A percentile compares a stretch with the other conserved stretches of the same genome.
Evolutionary conservation across 345 rosid genomes (phyloP).

Genomic region (Moricandia arvensis): DNA sequence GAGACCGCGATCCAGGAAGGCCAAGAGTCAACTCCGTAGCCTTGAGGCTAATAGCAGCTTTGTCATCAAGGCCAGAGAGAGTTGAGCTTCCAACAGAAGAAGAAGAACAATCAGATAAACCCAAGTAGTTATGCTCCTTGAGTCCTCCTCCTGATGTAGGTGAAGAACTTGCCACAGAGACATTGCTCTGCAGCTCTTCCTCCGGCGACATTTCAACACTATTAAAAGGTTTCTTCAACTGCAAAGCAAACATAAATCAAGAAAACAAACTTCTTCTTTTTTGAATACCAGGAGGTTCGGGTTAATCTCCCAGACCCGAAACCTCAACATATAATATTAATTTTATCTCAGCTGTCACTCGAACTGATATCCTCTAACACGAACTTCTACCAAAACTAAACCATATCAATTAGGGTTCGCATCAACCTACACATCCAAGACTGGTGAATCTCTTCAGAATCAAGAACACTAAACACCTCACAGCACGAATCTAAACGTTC

Average conservation of each 20-base stretch:
- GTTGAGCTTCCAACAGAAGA: constrained; percentile 66
- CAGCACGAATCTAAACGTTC: background rate
- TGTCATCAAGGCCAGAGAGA: constrained; percentile 51
- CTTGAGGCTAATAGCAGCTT: constrained; percentile 60
- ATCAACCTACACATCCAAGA: background rate
- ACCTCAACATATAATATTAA: no score
- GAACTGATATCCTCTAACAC: no score
- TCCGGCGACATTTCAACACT: constrained; percentile 58
- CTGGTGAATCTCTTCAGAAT: no score
- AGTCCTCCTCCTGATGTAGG: constrained; percentile 31
- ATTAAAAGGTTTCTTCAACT: background rate
- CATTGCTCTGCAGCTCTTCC: constrained; percentile 51
- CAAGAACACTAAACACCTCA: background rate
- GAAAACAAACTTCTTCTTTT: no score
- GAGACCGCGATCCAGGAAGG: constrained; percentile 84
- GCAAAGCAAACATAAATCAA: constrained; percentile 5
- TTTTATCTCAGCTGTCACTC: no score
- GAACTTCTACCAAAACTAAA: no score
- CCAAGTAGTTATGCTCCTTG: constrained; percentile 74
- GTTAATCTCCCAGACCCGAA: no score
- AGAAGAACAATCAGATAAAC: constrained; percentile 69
- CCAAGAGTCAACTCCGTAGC: constrained; percentile 91
- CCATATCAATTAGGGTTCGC: background rate
- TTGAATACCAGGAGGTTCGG: no score
- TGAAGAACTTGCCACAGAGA: constrained; percentile 44